phyloP scores from a whole-genome alignment of 768 basidiomycete species.

The Hypsizygus marmoreus region DNA sequence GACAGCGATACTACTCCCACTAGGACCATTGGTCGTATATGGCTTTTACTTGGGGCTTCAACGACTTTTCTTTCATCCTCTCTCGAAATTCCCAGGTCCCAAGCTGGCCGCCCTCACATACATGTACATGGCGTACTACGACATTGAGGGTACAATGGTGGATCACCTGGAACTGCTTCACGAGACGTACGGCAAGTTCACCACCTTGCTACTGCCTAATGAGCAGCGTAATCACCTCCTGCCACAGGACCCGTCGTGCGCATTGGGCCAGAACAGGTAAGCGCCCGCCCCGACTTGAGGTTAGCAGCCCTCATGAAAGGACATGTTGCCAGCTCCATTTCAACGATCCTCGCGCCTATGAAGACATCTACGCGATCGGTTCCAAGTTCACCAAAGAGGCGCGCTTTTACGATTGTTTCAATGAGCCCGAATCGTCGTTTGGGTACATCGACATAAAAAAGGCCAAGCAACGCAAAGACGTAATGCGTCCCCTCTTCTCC shows the following conservation, averaged over 20 bases:
- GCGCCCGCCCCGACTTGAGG: neutral
- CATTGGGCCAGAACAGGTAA: conserved; percentile 38
- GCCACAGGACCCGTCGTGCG: conserved; percentile 37
- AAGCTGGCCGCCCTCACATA: conserved; percentile 25
- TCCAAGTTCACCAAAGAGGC: conserved; percentile 31
- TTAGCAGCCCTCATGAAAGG: neutral
- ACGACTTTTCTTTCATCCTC: conserved; percentile 27
- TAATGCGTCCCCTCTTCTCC: conserved; percentile 34
- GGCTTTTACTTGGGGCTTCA: conserved; percentile 3
- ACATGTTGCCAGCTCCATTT: conserved; percentile 41
- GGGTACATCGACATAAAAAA: conserved; percentile 23
- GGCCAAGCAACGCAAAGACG: conserved; percentile 28
- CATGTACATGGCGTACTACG: conserved; percentile 29
- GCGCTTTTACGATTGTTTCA: conserved; percentile 26
- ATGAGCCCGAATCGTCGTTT: conserved; percentile 28
- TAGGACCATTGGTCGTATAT: no score
- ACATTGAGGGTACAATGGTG: conserved; percentile 25
- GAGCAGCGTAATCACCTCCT: no score
- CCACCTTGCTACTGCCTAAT: neutral
- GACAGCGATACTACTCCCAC: no score
- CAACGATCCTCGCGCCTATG: conserved; percentile 31
- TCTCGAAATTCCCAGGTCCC: conserved; percentile 30
- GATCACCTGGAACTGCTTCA: conserved; percentile 29
- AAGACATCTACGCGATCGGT: conserved; percentile 31
- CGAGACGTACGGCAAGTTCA: conserved; percentile 22